Evolutionary conservation across 257 asterid species (phyloP).

Genomic region (Petrea volubilis): DNA sequence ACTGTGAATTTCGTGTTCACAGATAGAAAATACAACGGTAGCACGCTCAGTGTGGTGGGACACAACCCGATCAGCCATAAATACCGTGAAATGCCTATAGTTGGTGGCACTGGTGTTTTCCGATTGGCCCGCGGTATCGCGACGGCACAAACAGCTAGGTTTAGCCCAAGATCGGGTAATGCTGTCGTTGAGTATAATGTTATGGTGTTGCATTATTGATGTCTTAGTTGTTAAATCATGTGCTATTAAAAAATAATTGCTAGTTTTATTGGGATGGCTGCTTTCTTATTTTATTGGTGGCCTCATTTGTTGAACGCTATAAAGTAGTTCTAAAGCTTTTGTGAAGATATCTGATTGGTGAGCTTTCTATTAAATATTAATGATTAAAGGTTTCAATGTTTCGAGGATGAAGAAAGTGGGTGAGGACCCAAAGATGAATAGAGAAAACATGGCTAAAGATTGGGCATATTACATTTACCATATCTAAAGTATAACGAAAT

Average conservation of each 20-base stretch:
- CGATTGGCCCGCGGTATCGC: conserved; percentile 13
- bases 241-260: not conserved
- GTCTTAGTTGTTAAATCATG: not conserved
- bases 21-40: not conserved
- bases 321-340: not conserved
- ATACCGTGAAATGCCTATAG: not conserved
- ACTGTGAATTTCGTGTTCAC: not conserved
- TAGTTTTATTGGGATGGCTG: not conserved
- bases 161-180: conserved; percentile 1
- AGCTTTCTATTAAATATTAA: too few relatives aligned
- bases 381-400: too few relatives aligned
- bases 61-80: not conserved
- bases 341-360: too few relatives aligned
- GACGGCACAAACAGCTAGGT: not conserved
- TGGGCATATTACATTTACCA: too few relatives aligned
- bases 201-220: conserved; percentile 15
- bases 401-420: too few relatives aligned
- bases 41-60: not conserved
- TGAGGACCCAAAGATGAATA: too few relatives aligned
- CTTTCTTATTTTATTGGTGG: not conserved
- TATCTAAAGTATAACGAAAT: too few relatives aligned
- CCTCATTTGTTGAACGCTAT: too few relatives aligned
- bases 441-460: too few relatives aligned
- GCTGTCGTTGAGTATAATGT: conserved; percentile 23
- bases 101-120: conserved; percentile 19